These are phyloP conservation scores for Apiotrichum montevideense DNA, from an alignment of 1,284 basidiomycete genomes.

Conservation along the genomic window DNA sequence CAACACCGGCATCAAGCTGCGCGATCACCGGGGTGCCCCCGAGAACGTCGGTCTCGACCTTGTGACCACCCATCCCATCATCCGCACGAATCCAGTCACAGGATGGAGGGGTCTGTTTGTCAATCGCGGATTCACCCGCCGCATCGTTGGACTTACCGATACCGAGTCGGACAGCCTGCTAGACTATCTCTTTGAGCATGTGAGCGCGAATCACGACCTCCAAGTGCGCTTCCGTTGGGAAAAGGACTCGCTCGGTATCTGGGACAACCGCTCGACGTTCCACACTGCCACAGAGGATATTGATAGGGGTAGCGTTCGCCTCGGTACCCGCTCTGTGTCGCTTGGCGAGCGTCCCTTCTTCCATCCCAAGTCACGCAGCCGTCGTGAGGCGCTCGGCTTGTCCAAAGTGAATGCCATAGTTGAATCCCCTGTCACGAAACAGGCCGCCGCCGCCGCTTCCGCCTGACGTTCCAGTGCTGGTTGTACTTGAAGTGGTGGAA, in stretches of 20 bases:
- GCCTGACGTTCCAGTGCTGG: too few relatives aligned
- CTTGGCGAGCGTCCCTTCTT: slow-evolving; percentile 61
- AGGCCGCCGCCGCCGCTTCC: too few relatives aligned
- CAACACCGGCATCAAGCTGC: slow-evolving; percentile 56
- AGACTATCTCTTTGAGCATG: slow-evolving; percentile 45
- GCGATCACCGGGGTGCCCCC: slow-evolving; percentile 54
- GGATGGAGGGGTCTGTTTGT: slow-evolving; percentile 72
- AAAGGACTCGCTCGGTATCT: slow-evolving; percentile 20
- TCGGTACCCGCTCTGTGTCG: slow-evolving; percentile 58
- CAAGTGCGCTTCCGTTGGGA: slow-evolving; percentile 49
- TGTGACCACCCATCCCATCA: slow-evolving; percentile 57
- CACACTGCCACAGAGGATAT: slow-evolving; percentile 51
- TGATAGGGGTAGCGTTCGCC: slow-evolving; percentile 42
- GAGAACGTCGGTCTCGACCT: slow-evolving; percentile 57
- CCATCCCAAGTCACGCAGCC: slow-evolving; percentile 20
- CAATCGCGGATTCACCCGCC: slow-evolving; percentile 58
- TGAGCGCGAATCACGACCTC: slow-evolving; percentile 47
- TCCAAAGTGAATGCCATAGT: neutral
- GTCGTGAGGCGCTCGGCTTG: slow-evolving; percentile 9
- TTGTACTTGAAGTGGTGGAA: too few relatives aligned
- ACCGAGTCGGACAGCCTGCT: slow-evolving; percentile 52
- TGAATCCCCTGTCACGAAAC: too few relatives aligned
- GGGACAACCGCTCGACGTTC: slow-evolving; percentile 57
- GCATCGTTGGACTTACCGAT: slow-evolving; percentile 56
- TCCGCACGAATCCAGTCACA: slow-evolving; percentile 52